Evolutionary conservation across 305 asterid species (phyloP).

Genomic region (Fraxinus nigra): DNA sequence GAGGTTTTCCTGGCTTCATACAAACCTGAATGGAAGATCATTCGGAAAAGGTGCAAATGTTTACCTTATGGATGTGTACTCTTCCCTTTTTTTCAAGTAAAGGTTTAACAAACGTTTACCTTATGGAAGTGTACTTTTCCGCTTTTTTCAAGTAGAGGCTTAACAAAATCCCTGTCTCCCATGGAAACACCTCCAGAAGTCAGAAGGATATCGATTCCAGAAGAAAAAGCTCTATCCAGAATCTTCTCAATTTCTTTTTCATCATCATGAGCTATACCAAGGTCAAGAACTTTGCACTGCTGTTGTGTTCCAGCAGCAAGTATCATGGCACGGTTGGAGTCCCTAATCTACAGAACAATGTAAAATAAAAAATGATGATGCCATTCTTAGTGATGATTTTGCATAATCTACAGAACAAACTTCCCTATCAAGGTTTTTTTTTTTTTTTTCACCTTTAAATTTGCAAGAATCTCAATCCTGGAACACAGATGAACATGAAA

Average conservation of each 20-base stretch:
- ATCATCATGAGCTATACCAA: slow-evolving; percentile 76
- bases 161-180: slow-evolving; percentile 96
- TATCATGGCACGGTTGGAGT: slow-evolving; percentile 94
- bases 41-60: slow-evolving; percentile 8
- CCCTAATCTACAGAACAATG: slow-evolving; percentile 65
- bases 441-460: not conserved
- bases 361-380: not conserved
- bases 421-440: not conserved
- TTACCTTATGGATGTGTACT: not conserved
- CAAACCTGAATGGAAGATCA: slow-evolving; percentile 52
- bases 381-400: not conserved
- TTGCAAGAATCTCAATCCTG: slow-evolving; percentile 1
- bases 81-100: slow-evolving; percentile 54
- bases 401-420: not conserved
- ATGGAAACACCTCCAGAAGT: slow-evolving; percentile 98
- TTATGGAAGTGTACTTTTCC: slow-evolving; percentile 73
- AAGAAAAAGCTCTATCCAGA: slow-evolving; percentile 63
- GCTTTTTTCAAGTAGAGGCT: slow-evolving; percentile 76
- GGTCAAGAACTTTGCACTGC: slow-evolving; percentile 77
- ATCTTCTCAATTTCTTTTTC: slow-evolving; percentile 62
- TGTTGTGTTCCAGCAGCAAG: slow-evolving; percentile 72
- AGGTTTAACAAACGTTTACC: slow-evolving; percentile 80
- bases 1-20: slow-evolving; percentile 96
- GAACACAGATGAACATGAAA: not conserved
- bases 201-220: slow-evolving; percentile 72